A percentile compares a stretch with the other conserved stretches of the same genome.
Evolutionary conservation across 257 asterid genomes (phyloP).

Genomic region (Solanum lignicaule): DNA sequence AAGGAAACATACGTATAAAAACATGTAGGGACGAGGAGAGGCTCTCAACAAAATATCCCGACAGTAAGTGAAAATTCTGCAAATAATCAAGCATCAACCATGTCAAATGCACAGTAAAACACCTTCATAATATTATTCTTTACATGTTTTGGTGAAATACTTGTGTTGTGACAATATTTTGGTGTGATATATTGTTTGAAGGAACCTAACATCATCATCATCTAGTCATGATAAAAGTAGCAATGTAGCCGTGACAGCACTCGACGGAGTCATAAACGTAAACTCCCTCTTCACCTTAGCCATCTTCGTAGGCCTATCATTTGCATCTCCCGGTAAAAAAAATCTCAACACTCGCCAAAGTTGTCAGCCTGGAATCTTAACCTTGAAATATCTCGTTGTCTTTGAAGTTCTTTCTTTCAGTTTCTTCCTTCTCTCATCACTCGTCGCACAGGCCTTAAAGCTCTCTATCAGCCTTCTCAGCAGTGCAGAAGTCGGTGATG

Average conservation of each 20-base stretch:
- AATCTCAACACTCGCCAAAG: not conserved
- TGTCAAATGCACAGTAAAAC: not conserved
- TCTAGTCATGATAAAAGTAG: not conserved
- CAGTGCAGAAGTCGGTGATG: not conserved
- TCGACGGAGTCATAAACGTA: constrained; percentile 34
- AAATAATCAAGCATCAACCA: not conserved
- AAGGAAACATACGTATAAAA: not conserved
- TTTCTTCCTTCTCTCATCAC: constrained; percentile 46
- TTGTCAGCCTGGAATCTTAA: not conserved
- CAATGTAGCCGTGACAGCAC: constrained; percentile 40
- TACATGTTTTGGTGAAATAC: not conserved
- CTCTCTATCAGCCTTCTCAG: constrained; percentile 24
- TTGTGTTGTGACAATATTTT: not conserved
- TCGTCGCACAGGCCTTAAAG: constrained; percentile 32
- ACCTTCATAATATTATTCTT: not conserved
- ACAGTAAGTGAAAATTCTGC: not conserved
- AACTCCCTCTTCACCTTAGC: constrained; percentile 54
- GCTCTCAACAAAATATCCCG: too few species aligned
- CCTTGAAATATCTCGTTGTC: constrained; percentile 21
- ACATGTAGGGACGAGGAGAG: too few species aligned
- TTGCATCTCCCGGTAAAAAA: constrained; percentile 12
- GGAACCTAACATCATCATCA: not conserved
- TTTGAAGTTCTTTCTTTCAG: constrained; percentile 37
- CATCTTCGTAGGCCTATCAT: constrained; percentile 35
- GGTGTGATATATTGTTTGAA: not conserved